phyloP scores from a whole-genome alignment of 202 grass and related monocot species.

The Panicum hallii region DNA sequence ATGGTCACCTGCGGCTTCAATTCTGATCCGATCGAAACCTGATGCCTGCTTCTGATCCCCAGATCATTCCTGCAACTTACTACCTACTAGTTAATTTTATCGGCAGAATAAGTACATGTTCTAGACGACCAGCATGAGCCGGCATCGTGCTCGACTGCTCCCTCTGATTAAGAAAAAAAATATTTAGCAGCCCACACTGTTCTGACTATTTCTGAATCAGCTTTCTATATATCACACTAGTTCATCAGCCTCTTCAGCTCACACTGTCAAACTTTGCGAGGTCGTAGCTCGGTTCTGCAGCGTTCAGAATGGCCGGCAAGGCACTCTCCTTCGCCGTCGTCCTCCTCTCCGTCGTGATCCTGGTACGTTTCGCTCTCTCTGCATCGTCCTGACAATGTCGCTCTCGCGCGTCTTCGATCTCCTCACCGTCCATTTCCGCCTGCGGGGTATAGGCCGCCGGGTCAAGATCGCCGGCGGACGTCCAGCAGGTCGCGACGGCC shows the following conservation, averaged over 20 bases:
- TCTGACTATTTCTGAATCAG: not conserved
- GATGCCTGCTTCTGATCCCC: not conserved
- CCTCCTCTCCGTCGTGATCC: constrained; percentile 38
- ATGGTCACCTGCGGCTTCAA: not conserved
- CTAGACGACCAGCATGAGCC: not conserved
- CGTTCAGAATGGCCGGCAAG: constrained; percentile 7
- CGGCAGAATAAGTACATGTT: no score
- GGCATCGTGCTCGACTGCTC: not conserved
- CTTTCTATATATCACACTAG: not conserved
- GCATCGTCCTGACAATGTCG: not conserved
- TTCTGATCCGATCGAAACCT: not conserved
- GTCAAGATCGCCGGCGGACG: constrained; percentile 7
- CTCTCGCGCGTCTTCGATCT: not conserved
- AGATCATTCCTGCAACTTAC: not conserved
- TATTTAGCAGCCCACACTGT: not conserved
- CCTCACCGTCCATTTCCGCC: no score
- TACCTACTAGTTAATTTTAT: not conserved
- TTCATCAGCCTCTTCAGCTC: not conserved
- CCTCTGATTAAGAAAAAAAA: not conserved
- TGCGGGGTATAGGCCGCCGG: not conserved
- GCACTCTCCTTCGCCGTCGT: constrained; percentile 20
- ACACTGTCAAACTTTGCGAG: no score
- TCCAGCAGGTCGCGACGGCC: not conserved
- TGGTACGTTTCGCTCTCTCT: constrained; percentile 32
- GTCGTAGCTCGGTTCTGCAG: no score